Evolutionary conservation across 345 rosid species (phyloP).

Genomic region (Hypericum androsaemum): DNA sequence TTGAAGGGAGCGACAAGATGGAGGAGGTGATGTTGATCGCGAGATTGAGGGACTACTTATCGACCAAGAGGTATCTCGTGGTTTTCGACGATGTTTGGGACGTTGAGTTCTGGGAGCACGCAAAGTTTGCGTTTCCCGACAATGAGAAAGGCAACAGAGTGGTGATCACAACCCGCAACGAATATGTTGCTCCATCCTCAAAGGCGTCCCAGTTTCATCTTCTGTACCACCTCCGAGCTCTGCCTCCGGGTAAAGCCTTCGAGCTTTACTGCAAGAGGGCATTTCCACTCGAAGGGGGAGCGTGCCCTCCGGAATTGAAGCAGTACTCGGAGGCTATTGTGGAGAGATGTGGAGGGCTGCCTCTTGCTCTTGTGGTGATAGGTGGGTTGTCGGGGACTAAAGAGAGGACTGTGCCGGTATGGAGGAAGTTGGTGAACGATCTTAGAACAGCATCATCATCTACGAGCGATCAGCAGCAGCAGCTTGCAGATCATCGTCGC

Average conservation of each 20-base stretch:
- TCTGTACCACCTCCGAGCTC: neutral
- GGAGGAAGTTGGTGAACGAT: neutral
- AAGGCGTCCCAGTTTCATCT: too few species aligned
- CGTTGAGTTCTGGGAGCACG: constrained; percentile 1
- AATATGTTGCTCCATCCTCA: neutral
- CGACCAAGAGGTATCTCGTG: neutral
- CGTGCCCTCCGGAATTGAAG: neutral
- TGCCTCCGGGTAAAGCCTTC: neutral
- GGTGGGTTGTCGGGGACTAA: constrained; percentile 3
- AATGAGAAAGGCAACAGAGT: constrained; percentile 1
- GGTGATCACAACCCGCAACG: constrained; percentile 5
- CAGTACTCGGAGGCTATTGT: neutral
- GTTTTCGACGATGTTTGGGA: constrained; percentile 7
- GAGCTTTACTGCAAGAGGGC: constrained; percentile 2
- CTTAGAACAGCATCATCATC: neutral
- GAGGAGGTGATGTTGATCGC: neutral
- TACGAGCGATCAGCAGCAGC: neutral
- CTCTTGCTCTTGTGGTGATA: constrained; percentile 2
- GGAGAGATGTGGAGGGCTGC: constrained; percentile 1
- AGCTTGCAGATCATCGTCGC: neutral
- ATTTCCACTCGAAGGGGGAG: neutral
- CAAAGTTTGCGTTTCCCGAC: neutral
- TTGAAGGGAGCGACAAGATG: neutral
- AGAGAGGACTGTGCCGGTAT: neutral
- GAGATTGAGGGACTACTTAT: neutral